These are phyloP conservation scores for Trametes maxima DNA, from an alignment of 768 basidiomycete genomes.

Conservation along the genomic window DNA sequence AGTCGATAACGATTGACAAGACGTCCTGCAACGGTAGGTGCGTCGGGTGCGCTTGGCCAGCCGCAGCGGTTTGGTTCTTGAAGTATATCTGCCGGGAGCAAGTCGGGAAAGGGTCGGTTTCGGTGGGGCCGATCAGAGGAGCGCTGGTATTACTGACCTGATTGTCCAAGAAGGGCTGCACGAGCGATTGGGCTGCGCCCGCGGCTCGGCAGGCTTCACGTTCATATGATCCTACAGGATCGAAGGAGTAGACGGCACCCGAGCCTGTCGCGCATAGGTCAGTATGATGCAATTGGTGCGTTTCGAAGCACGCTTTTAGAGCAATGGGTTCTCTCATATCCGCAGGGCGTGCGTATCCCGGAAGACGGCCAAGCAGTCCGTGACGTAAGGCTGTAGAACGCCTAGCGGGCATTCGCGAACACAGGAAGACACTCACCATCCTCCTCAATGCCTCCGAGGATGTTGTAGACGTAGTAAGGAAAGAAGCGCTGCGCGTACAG, in stretches of 20 bases:
- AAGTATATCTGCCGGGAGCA: constrained; percentile 83
- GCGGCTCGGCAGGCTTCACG: constrained; percentile 96
- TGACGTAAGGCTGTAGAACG: not conserved
- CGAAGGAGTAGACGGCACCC: constrained; percentile 99
- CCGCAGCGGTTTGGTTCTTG: constrained; percentile 86
- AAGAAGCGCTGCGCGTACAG: constrained; percentile 95
- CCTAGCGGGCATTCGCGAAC: not conserved
- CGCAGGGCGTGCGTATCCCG: too few species aligned
- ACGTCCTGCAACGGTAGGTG: constrained; percentile 84
- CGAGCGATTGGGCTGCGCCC: constrained; percentile 90
- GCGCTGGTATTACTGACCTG: constrained; percentile 62
- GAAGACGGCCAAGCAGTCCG: too few species aligned
- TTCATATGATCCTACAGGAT: constrained; percentile 98
- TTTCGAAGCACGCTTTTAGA: not conserved
- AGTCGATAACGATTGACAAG: constrained; percentile 87
- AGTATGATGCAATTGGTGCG: constrained; percentile 13
- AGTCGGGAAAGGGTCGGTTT: constrained; percentile 52
- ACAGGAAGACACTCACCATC: constrained; percentile 66
- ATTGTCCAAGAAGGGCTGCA: constrained; percentile 98
- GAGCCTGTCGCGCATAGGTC: constrained; percentile 54
- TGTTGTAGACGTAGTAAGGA: constrained; percentile 98
- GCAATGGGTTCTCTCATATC: not conserved
- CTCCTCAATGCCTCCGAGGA: constrained; percentile 94
- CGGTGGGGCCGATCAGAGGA: not conserved
- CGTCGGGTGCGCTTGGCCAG: constrained; percentile 71